Conservation (phyloP, 257 asterid species). For the Eustoma russellianum region DNA sequence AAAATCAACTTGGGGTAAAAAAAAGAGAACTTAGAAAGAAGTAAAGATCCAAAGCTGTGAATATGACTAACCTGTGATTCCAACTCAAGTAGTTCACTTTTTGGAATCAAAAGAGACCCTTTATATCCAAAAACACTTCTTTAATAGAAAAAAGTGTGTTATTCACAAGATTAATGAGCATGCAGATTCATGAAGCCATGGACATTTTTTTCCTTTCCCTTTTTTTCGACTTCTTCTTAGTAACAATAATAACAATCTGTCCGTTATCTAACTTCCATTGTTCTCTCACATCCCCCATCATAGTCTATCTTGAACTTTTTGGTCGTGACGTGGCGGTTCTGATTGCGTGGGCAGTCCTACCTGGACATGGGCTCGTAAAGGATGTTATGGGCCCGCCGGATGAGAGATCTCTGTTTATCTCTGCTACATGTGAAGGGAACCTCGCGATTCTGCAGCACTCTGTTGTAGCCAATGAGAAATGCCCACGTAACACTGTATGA, state of each 20-base stretch:
- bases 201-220: too few relatives aligned
- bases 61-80: slow-evolving; percentile 28
- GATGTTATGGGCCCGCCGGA: too few relatives aligned
- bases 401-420: too few relatives aligned
- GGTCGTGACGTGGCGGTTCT: too few relatives aligned
- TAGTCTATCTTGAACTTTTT: slow-evolving; percentile 36
- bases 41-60: too few relatives aligned
- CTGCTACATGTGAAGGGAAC: too few relatives aligned
- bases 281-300: slow-evolving; percentile 26
- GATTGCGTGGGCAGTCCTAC: too few relatives aligned
- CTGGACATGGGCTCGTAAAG: too few relatives aligned
- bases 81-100: slow-evolving; percentile 9
- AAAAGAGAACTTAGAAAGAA: not conserved
- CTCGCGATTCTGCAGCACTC: too few relatives aligned
- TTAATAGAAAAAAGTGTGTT: slow-evolving; percentile 7
- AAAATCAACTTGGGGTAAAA: too few relatives aligned
- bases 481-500: too few relatives aligned
- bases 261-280: not conserved
- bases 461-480: too few relatives aligned
- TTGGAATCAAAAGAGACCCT: slow-evolving; percentile 20
- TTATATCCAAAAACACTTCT: not conserved
- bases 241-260: slow-evolving; percentile 12
- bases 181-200: not conserved
- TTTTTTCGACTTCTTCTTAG: slow-evolving; percentile 6
- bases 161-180: slow-evolving; percentile 34